Base-by-base conservation (phyloP, 805 yeast species). In the Ogataea trehaloabstinens region DNA sequence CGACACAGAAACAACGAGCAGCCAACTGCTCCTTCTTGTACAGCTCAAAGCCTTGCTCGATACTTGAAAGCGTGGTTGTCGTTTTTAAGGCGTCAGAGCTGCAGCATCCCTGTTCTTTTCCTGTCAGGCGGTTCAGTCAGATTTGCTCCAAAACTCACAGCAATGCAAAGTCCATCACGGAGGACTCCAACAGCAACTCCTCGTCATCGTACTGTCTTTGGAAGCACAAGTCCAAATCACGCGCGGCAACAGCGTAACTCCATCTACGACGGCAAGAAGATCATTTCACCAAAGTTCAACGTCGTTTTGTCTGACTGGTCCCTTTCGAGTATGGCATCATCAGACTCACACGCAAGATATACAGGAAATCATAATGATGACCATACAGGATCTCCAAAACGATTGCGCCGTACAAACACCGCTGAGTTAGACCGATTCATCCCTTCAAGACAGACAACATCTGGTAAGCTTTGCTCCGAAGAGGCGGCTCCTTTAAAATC, bases 341-440 rank as follows among this genome's bases (percentile, higher is more conserved):
- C 41, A 13, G 37, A 47, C 7, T 24, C 33, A 10, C 28, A 38
- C 28, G n/a, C 13, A 19, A 18, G 31, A 37, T 17, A 22, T 32
- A 15, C 22, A 15, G 19, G 17, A 16, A 20, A 21, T 19, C 18
- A 18, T 21, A 42, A 35, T 38, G 37, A 34, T 34, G 47, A 44
- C 25, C 28, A 35, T 34, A 42, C 42, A 15, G 49, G 53, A 5
- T 53, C 62, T n/a, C 53, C 56, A 10, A 57, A 51, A 34, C 49
- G 49, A 40, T 38, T 58, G 17, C 59, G 60, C 28, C 43, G 58
- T 37, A 59, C 60, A 19, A 60, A 48, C 41, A 64, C 70, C 5
- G 63, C 74, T 6, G 66, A 61, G 35, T 37, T 59, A 11, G 86
- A 81, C 51, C 61, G 87, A 42, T 81, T 78, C 51, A 79, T 81